Evolutionary conservation across 1,139 yeast species (phyloP).

Genomic region (Magnusiomyces sp.): DNA sequence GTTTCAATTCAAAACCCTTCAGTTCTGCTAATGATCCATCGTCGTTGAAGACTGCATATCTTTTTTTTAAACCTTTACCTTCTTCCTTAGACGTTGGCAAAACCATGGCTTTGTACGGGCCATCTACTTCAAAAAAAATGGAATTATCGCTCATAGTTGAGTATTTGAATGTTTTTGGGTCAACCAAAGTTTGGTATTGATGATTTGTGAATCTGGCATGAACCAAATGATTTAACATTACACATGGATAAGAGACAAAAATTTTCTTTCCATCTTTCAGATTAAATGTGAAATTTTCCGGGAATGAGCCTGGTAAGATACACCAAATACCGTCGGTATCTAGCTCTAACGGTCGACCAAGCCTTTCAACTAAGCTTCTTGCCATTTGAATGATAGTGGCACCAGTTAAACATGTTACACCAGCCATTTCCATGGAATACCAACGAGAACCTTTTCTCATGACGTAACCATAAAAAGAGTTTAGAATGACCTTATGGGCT

Average conservation of each 20-base stretch:
- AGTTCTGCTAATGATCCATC: conserved; percentile 93
- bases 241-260: conserved; percentile 84
- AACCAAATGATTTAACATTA: conserved; percentile 90
- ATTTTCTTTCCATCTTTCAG: conserved; percentile 71
- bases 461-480: conserved; percentile 95
- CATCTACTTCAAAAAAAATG: conserved; percentile 96
- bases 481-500: conserved; percentile 94
- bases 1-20: conserved; percentile 92
- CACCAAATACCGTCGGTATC: conserved; percentile 99
- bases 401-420: conserved; percentile 95
- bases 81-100: conserved; percentile 96
- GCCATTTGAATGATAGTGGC: conserved; percentile 98
- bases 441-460: conserved; percentile 99
- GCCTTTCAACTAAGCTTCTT: conserved; percentile 78
- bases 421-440: conserved; percentile 99
- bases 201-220: conserved; percentile 87
- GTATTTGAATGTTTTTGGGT: conserved; percentile 59
- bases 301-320: conserved; percentile 85
- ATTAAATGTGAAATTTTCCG: conserved; percentile 72
- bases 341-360: conserved; percentile 91
- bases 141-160: conserved; percentile 82
- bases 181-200: conserved; percentile 83
- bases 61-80: conserved; percentile 90
- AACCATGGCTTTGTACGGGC: conserved; percentile 96
- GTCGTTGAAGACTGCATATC: conserved; percentile 94